Evolutionary conservation across 345 rosid species (phyloP).

Genomic region (Eucalyptus virginea): DNA sequence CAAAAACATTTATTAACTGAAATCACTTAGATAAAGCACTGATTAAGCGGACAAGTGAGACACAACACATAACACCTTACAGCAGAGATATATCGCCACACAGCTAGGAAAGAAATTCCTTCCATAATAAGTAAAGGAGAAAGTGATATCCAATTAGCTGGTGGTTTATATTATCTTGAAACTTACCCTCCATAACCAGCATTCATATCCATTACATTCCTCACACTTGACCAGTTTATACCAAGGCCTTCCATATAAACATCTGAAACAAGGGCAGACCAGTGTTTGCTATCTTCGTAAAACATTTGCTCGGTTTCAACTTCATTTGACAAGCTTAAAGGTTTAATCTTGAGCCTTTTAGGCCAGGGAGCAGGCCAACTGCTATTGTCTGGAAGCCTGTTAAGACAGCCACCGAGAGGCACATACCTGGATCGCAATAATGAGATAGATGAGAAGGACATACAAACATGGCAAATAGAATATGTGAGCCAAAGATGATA

Average conservation of each 20-base stretch:
- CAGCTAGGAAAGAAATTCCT: not conserved
- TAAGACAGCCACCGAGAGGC: slow-evolving; percentile 53
- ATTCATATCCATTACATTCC: slow-evolving; percentile 94
- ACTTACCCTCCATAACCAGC: slow-evolving; percentile 91
- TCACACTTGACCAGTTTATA: slow-evolving; percentile 54
- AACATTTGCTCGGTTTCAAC: slow-evolving; percentile 19
- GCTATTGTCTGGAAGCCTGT: slow-evolving; percentile 52
- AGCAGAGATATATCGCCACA: not conserved
- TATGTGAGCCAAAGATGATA: not conserved
- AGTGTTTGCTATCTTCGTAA: slow-evolving; percentile 53
- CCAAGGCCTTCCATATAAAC: slow-evolving; percentile 44
- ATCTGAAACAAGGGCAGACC: slow-evolving; percentile 60
- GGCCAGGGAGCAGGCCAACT: slow-evolving; percentile 87
- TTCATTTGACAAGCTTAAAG: slow-evolving; percentile 30
- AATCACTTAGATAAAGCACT: not conserved
- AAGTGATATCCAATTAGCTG: not conserved
- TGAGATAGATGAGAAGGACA: not conserved
- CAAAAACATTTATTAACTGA: not conserved
- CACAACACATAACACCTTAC: not conserved
- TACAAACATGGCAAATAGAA: not conserved
- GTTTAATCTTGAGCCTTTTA: slow-evolving; percentile 47
- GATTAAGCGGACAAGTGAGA: not conserved
- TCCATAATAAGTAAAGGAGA: not conserved
- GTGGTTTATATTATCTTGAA: not conserved
- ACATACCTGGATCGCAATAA: slow-evolving; percentile 33